Evolutionary conservation across 306 rosid genomes (phyloP).

Genomic region (Castanea crenata): DNA sequence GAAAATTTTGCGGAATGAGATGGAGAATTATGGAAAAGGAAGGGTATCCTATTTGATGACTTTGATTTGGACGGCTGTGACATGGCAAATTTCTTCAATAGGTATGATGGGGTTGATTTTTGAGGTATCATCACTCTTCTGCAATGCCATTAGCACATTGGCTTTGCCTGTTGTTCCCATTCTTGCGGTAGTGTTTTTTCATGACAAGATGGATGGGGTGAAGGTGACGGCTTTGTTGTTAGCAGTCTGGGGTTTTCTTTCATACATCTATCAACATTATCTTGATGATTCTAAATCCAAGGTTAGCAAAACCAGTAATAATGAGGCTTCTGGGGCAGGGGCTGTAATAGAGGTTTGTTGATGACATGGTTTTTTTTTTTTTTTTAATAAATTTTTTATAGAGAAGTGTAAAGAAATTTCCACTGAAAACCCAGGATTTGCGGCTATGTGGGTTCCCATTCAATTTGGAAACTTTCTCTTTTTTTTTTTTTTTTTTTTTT

Average conservation of each 20-base stretch:
- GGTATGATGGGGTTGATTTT: constrained; percentile 58
- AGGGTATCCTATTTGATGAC: constrained; percentile 57
- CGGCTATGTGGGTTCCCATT: too few species aligned
- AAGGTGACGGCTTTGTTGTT: constrained; percentile 52
- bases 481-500: too few species aligned
- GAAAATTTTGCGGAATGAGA: constrained; percentile 42
- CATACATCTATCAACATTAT: constrained; percentile 59
- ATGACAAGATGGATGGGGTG: constrained; percentile 51
- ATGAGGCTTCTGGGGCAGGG: constrained; percentile 23
- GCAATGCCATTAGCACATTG: constrained; percentile 47
- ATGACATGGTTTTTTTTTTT: background rate
- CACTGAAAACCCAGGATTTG: too few species aligned
- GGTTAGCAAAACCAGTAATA: constrained; percentile 12
- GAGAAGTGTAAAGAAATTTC: too few species aligned
- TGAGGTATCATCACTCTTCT: constrained; percentile 63
- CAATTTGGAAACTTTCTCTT: too few species aligned
- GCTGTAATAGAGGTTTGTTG: constrained; percentile 24
- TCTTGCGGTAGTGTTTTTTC: constrained; percentile 43
- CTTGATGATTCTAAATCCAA: constrained; percentile 38
- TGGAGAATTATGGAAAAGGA: constrained; percentile 45
- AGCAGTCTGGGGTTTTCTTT: constrained; percentile 60
- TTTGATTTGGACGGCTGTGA: constrained; percentile 55
- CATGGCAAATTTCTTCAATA: constrained; percentile 52
- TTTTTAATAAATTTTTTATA: background rate
- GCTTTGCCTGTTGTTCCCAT: constrained; percentile 49